phyloP scores from a whole-genome alignment of 2,329 filamentous ascomycete species.

The Diplodia intermedia region DNA sequence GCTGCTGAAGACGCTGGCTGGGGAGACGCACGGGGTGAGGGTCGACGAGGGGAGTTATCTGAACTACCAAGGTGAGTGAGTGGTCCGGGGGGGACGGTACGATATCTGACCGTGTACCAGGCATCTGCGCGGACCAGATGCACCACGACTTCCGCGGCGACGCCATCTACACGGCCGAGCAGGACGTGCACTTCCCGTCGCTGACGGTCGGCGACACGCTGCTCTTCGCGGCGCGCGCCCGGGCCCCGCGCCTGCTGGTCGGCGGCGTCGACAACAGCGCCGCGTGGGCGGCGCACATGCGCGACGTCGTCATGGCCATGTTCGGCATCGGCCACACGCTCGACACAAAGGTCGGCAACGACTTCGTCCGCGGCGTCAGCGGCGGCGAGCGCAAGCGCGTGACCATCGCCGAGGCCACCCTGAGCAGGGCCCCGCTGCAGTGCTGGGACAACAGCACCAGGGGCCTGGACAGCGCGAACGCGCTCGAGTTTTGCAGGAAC shows the following conservation, averaged over 20 bases:
- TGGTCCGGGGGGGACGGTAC: no score
- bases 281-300: conserved; percentile 67
- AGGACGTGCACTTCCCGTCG: conserved; percentile 81
- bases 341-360: conserved; percentile 76
- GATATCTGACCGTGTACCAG: conserved; percentile 41
- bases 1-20: conserved; percentile 82
- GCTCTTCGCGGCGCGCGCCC: conserved; percentile 75
- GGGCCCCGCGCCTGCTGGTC: conserved; percentile 68
- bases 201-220: conserved; percentile 80
- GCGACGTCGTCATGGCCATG: conserved; percentile 77
- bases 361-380: conserved; percentile 75
- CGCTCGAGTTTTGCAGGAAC: conserved; percentile 76
- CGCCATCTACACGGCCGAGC: conserved; percentile 85
- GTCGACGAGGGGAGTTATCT: conserved; percentile 74
- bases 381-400: conserved; percentile 83
- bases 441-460: conserved; percentile 82
- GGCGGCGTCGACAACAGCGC: conserved; percentile 61
- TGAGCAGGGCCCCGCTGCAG: conserved; percentile 68
- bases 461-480: conserved; percentile 77
- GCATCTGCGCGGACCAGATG: conserved; percentile 75
- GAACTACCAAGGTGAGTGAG: conserved; percentile 76
- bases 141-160: conserved; percentile 79
- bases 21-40: conserved; percentile 81
- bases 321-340: conserved; percentile 76
- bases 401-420: conserved; percentile 77